A percentile compares a stretch with the other conserved stretches of the same genome.
Conservation (phyloP, 495 filamentous ascomycete genomes). For the Apodospora peruviana region DNA sequence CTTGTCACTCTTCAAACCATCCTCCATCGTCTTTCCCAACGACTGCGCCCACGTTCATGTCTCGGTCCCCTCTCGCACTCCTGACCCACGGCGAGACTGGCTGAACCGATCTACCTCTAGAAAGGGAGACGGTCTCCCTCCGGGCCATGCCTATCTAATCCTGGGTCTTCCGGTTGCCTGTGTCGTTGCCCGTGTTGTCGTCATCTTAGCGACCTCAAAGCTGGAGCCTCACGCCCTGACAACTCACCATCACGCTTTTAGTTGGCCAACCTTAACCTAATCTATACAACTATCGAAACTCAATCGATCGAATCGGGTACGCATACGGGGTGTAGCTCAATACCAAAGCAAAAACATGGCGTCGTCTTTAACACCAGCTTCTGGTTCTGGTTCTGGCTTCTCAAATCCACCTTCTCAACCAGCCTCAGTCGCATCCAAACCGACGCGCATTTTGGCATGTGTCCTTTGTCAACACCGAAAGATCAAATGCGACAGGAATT, state of each 20-base stretch:
- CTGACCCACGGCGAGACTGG: background rate
- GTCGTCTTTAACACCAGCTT: slow-evolving; percentile 5
- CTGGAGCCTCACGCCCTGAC: too few relatives aligned
- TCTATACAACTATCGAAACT: too few relatives aligned
- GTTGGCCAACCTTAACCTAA: too few relatives aligned
- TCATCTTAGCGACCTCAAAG: background rate
- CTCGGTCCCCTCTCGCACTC: background rate
- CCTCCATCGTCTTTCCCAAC: too few relatives aligned
- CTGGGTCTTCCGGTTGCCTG: background rate
- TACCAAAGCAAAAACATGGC: too few relatives aligned
- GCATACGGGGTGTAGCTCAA: too few relatives aligned
- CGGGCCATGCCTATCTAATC: background rate
- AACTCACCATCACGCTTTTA: too few relatives aligned
- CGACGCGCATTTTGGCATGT: slow-evolving; percentile 33
- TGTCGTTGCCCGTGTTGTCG: background rate
- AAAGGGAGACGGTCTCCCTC: slow-evolving; percentile 4
- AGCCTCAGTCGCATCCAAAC: slow-evolving; percentile 11
- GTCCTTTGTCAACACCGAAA: slow-evolving; percentile 58
- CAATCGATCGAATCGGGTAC: too few relatives aligned
- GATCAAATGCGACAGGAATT: slow-evolving; percentile 63
- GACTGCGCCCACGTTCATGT: background rate
- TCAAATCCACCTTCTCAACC: background rate
- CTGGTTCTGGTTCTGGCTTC: background rate
- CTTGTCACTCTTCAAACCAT: too few relatives aligned
- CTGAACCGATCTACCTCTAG: slow-evolving; percentile 12